Conservation (phyloP, 2,329 filamentous ascomycete species). For the Bimuria novae-zelandiae region DNA sequence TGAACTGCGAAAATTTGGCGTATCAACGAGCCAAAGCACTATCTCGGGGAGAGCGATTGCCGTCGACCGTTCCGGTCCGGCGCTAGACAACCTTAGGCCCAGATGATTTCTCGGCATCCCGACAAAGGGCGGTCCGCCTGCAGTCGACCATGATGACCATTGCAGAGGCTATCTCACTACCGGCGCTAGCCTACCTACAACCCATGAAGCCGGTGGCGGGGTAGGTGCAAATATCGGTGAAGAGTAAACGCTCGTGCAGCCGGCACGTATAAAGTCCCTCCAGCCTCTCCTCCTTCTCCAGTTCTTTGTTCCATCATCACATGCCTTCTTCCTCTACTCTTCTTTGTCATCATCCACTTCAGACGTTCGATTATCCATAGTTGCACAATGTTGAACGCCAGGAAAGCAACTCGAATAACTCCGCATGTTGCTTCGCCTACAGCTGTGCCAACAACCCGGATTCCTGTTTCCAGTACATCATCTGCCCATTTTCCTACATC, state of each 20-base stretch:
- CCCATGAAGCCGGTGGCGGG: no score
- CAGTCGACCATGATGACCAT: not conserved
- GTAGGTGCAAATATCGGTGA: constrained; percentile 8
- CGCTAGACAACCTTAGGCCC: constrained; percentile 11
- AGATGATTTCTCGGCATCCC: constrained; percentile 6
- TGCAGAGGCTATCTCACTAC: not conserved
- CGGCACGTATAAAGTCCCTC: not conserved
- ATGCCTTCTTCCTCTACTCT: not conserved
- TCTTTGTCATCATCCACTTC: not conserved
- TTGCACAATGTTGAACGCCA: not conserved
- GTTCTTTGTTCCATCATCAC: not conserved
- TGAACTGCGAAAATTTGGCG: not conserved
- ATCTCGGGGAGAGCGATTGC: not conserved
- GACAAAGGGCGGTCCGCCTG: not conserved
- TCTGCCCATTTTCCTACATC: no score
- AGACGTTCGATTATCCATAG: not conserved
- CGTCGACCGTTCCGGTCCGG: constrained; percentile 5
- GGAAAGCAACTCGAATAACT: no score
- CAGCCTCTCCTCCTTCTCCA: not conserved
- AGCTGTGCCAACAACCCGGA: no score
- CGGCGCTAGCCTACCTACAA: constrained; percentile 6
- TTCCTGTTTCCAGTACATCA: no score
- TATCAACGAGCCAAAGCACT: not conserved
- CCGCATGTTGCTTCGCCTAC: no score
- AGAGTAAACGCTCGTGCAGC: no score